These are phyloP conservation scores for Microcera coccophila DNA, from an alignment of 2,329 filamentous ascomycete species.

Conservation along the genomic window DNA sequence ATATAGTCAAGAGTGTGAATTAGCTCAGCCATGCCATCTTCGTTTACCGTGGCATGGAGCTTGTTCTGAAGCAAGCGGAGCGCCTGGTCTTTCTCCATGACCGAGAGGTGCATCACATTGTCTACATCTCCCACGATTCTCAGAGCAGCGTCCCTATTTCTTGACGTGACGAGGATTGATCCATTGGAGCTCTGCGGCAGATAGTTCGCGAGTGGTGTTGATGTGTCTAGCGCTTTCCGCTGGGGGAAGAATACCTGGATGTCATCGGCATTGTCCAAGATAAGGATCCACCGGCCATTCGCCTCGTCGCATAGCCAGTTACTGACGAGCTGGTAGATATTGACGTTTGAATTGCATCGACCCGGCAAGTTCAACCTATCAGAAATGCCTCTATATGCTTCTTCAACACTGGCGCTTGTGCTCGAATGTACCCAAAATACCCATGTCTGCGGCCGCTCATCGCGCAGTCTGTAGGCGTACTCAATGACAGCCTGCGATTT, in stretches of 20 bases:
- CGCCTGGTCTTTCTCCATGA: neutral
- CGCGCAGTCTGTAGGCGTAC: constrained; percentile 8
- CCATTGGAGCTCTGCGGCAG: constrained; percentile 12
- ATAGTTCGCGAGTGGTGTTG: constrained; percentile 13
- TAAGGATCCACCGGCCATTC: neutral
- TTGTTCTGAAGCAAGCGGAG: constrained; percentile 5
- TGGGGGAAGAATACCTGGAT: neutral
- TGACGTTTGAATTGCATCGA: neutral
- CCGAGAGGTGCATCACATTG: neutral
- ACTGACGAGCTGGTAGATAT: neutral
- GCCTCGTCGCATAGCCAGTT: neutral
- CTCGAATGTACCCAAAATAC: constrained; percentile 15
- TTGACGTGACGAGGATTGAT: constrained; percentile 14
- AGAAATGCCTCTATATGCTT: neutral
- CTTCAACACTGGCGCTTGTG: constrained; percentile 5
- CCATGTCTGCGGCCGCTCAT: constrained; percentile 1
- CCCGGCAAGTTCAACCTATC: neutral
- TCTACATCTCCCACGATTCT: constrained; percentile 9
- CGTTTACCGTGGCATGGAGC: neutral
- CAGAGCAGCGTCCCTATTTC: constrained; percentile 13
- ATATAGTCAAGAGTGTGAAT: constrained; percentile 18
- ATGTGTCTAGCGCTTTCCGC: no score
- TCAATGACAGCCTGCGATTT: constrained; percentile 20
- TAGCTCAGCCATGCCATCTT: neutral
- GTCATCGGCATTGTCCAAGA: neutral